phyloP scores from a whole-genome alignment of 805 yeast species.

The Starmerella apicola region DNA sequence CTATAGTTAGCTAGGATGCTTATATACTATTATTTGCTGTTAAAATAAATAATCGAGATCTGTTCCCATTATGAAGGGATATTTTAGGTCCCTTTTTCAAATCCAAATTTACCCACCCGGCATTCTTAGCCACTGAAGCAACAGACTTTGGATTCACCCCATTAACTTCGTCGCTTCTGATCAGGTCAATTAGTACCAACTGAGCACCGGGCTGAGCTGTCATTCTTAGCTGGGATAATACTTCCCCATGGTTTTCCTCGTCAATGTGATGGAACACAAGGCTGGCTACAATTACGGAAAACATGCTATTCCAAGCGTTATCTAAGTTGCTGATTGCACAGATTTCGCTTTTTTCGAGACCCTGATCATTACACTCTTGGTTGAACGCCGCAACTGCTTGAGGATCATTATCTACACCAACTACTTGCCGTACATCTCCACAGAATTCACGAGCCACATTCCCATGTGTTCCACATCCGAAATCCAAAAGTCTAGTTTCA shows the following conservation, averaged over 20 bases:
- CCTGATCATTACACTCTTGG: conserved; percentile 6
- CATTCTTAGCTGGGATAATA: background rate
- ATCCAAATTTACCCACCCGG: background rate
- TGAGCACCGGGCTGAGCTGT: conserved; percentile 6
- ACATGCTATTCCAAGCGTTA: background rate
- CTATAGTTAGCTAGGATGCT: background rate
- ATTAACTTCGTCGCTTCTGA: background rate
- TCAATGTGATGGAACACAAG: conserved; percentile 15
- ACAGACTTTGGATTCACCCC: conserved; percentile 6
- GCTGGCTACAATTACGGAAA: conserved; percentile 12
- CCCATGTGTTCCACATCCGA: conserved; percentile 17
- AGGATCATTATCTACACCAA: conserved; percentile 7
- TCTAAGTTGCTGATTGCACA: background rate
- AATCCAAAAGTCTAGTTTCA: conserved; percentile 9
- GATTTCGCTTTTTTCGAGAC: conserved; percentile 7
- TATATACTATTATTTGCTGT: background rate
- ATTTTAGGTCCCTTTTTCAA: conserved; percentile 10
- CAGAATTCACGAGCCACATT: conserved; percentile 7
- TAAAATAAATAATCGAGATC: conserved; percentile 5
- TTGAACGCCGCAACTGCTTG: conserved; percentile 11
- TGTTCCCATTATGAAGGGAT: conserved; percentile 2
- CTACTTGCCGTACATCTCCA: conserved; percentile 2
- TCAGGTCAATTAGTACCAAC: conserved; percentile 10
- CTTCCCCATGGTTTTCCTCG: background rate
- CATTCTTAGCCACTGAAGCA: background rate